Evolutionary conservation across 2,329 filamentous ascomycete species (phyloP).

Genomic region (Penicillium freii): DNA sequence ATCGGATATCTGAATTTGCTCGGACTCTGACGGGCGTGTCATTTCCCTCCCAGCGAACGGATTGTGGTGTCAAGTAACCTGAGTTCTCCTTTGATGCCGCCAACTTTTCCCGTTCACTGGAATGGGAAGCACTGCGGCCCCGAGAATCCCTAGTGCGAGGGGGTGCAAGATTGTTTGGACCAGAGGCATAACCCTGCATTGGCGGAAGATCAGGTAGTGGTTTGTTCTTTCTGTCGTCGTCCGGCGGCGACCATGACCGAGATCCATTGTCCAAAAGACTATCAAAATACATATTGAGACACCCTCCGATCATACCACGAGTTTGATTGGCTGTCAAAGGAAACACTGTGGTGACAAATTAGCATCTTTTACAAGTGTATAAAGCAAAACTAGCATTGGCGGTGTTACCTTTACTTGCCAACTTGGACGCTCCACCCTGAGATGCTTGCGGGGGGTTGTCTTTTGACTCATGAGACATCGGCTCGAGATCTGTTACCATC

Average conservation of each 20-base stretch:
- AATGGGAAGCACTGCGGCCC: constrained; percentile 30
- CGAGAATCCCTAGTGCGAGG: constrained; percentile 21
- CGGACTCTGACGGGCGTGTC: constrained; percentile 24
- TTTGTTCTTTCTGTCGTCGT: constrained; percentile 15
- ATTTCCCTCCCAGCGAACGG: constrained; percentile 18
- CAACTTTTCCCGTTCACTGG: constrained; percentile 20
- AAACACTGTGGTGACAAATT: constrained; percentile 29
- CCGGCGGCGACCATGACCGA: constrained; percentile 19
- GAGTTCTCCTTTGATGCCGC: constrained; percentile 16
- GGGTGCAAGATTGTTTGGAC: constrained; percentile 18
- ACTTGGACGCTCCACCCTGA: constrained; percentile 1
- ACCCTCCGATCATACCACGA: constrained; percentile 56
- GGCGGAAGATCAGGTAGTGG: constrained; percentile 14
- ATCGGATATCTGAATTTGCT: constrained; percentile 33
- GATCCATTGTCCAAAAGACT: constrained; percentile 35
- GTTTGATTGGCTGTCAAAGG: constrained; percentile 62
- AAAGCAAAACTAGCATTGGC: background rate
- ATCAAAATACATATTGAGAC: constrained; percentile 52
- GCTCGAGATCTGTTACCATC: constrained; percentile 76
- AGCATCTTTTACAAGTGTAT: constrained; percentile 1
- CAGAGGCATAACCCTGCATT: constrained; percentile 10
- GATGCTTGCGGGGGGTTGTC: constrained; percentile 4
- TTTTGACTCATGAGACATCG: constrained; percentile 29
- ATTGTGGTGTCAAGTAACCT: constrained; percentile 19
- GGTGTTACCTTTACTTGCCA: constrained; percentile 14